Evolutionary conservation across 345 rosid genomes (phyloP), one percentile per base, ranked within the genome.

Genomic region (Cardamine occulta): DNA sequence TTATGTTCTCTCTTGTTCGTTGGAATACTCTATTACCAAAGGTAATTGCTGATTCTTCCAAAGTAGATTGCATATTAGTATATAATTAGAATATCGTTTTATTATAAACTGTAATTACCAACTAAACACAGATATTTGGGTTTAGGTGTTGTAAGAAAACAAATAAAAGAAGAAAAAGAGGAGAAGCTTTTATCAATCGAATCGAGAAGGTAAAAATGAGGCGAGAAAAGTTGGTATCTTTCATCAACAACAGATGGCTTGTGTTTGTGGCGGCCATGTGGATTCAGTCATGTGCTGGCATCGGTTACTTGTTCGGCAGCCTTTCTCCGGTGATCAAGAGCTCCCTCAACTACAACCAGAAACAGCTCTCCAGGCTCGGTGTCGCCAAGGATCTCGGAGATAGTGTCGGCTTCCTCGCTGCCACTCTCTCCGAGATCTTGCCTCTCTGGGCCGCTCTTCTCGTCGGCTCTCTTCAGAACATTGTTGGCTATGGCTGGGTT

Each of bases 381-480:
- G 98, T 93, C 59, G 98, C 95, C 15, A 93, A 93, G 79, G 98
- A 90, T 81, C 95, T 93, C 66, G 98, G 98, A 3, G 96, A 88
- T 61, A 88, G 93, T 78, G 95, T 93, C 61, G 98, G 98, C 54
- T 90, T 93, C 75, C 55, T 93, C 67, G 91, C 97, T 40, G 97
- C 89, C 10, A 76, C 81, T 73, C 84, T 93, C 51, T 85, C 83
- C 55, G 98, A 93, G 87, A 53, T 89, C 53, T 81, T 93, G 81
- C 98, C 98, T 54, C 48, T 90, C 9, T 93, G 98, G 98, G 97
- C 89, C 24, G 91, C 90, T 79, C 80, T 89, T 77, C 82, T 90
- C 35, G 90, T 90, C 32, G 97, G 98, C 24, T 89, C 89, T 68
- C 9, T 93, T 40, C 97, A 88, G 84, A 93, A 90, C 70, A 80